Base-by-base conservation (phyloP, 495 filamentous ascomycete genomes). In the Penicillium coprophilum region DNA sequence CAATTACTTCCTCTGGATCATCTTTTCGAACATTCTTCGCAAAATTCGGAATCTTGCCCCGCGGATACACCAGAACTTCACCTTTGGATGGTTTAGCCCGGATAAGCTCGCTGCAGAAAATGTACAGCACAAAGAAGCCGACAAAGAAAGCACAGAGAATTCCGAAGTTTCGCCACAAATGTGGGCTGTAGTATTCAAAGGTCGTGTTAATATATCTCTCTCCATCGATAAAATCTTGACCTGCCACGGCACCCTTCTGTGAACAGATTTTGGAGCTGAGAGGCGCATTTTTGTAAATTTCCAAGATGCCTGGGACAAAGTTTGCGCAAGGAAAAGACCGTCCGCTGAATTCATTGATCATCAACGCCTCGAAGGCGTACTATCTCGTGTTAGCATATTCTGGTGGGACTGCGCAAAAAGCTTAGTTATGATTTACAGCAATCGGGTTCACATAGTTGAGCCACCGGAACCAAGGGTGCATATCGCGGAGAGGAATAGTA, bases 401-500 rank as follows among this genome's bases (percentile, higher is more conserved):
- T 44, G 12, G 13, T 9, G n/a, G 15, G 15, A 23, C 4, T 23
- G 4, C 17, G 19, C 21, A 10, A 8, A 8, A 59, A n/a, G n/a
- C 3, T n/a, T 19, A 17, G 44, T 27, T 46, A 46, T 46, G 8
- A 66, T 61, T 65, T 65, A 71, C 68, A 1, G 83, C 85, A 39
- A 97, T 83, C 6, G 91, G 91, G 59, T 96, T 86, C 12, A 96
- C 68, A 58, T 90, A 96, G 60, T 90, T 89, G 34, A 97, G 75
- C 92, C 92, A 96, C 30, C 88, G 80, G 60, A 89, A 89, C 88
- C 92, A 96, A 2, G 74, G 78, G 12, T 86, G 83, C 90, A 96
- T 96, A 50, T 73, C 48, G 48, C 65, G 69, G 39, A 83, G 81
- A 0, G 91, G 92, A 58, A 97, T 90, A 3, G 85, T 85, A 68